Evolutionary conservation across 306 rosid species (phyloP).

Genomic region (Glycine tomentella): DNA sequence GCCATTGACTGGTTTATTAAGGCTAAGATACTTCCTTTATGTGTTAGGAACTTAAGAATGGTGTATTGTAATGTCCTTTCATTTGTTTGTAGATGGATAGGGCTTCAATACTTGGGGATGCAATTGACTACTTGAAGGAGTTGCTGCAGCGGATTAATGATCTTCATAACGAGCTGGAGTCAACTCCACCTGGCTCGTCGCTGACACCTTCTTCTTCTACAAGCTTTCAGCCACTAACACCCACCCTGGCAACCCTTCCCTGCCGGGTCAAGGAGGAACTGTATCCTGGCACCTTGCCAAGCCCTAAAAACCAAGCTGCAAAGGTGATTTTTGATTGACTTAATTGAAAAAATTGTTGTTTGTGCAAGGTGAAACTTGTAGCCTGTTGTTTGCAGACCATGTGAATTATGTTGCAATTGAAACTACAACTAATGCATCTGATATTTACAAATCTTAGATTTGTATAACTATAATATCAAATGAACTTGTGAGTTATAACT

Average conservation of each 20-base stretch:
- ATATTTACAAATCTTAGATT: slow-evolving; percentile 2
- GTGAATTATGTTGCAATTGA: not conserved
- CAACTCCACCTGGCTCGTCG: slow-evolving; percentile 74
- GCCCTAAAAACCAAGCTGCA: slow-evolving; percentile 82
- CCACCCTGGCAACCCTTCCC: slow-evolving; percentile 80
- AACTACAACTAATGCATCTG: not conserved
- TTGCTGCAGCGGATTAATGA: slow-evolving; percentile 88
- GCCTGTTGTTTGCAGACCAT: slow-evolving; percentile 36
- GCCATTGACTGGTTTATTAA: slow-evolving; percentile 12
- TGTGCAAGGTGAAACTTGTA: slow-evolving; percentile 1
- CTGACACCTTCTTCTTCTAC: slow-evolving; percentile 72
- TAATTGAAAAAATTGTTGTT: not conserved
- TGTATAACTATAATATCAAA: not conserved
- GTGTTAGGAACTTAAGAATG: not conserved
- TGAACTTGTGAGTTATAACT: slow-evolving; percentile 1
- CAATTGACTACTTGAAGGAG: slow-evolving; percentile 95
- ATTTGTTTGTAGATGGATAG: slow-evolving; percentile 81
- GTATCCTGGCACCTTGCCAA: slow-evolving; percentile 73
- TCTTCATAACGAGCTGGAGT: slow-evolving; percentile 87
- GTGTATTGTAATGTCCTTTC: slow-evolving; percentile 34
- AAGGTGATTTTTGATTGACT: slow-evolving; percentile 60
- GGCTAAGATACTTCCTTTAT: slow-evolving; percentile 11
- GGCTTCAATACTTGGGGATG: slow-evolving; percentile 98
- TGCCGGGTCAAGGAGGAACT: slow-evolving; percentile 91
- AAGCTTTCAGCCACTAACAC: slow-evolving; percentile 83